Evolutionary conservation across 805 yeast genomes (phyloP).

Genomic region (Grigorovia transvaalensis): DNA sequence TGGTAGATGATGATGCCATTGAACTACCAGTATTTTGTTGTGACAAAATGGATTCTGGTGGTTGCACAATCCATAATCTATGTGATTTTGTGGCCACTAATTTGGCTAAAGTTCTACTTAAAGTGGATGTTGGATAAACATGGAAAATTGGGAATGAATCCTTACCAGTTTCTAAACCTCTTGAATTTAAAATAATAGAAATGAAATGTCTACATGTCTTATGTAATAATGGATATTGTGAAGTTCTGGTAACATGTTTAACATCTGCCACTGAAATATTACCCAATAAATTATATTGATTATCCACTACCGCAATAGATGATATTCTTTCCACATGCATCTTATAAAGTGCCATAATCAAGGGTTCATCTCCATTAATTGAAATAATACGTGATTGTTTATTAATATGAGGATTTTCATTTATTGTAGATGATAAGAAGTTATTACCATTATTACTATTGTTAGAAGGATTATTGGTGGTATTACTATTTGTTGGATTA

Average conservation of each 20-base stretch:
- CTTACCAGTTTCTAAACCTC: conserved; percentile 79
- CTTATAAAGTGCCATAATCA: conserved; percentile 75
- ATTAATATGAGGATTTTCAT: conserved; percentile 29
- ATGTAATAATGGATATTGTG: conserved; percentile 73
- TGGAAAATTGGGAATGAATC: conserved; percentile 96
- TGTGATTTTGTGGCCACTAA: conserved; percentile 92
- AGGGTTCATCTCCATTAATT: conserved; percentile 75
- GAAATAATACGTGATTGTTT: conserved; percentile 52
- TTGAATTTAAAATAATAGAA: conserved; percentile 70
- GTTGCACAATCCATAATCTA: conserved; percentile 75
- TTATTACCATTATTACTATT: not conserved
- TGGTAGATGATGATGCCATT: not conserved
- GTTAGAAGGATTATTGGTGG: not conserved
- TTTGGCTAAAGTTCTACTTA: conserved; percentile 87
- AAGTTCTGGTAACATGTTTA: conserved; percentile 72
- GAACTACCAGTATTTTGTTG: conserved; percentile 14
- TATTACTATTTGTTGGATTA: conserved; percentile 8
- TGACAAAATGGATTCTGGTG: conserved; percentile 25
- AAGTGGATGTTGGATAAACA: conserved; percentile 65
- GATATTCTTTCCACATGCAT: conserved; percentile 82
- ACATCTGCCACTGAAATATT: conserved; percentile 94
- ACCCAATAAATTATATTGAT: conserved; percentile 65
- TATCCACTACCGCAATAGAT: conserved; percentile 87
- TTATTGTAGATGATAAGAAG: conserved; percentile 1
- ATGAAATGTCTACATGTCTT: conserved; percentile 82